Evolutionary conservation across 805 yeast genomes (phyloP).

Genomic region (Dipodascopsis uninucleata): DNA sequence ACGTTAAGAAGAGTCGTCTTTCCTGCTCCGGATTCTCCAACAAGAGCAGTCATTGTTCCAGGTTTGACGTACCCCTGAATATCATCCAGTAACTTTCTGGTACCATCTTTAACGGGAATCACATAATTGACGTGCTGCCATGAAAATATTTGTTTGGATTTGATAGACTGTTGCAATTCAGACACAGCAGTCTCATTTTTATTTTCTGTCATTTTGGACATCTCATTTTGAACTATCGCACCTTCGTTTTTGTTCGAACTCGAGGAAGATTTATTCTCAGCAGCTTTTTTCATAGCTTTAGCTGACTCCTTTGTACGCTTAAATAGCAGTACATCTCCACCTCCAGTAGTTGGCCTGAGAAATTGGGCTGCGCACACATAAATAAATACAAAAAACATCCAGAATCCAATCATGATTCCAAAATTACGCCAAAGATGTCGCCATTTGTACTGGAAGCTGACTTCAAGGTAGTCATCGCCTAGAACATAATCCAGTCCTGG

Average conservation of each 20-base stretch:
- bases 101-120: slow-evolving; percentile 55
- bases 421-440: slow-evolving; percentile 59
- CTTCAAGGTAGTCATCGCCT: slow-evolving; percentile 49
- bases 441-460: slow-evolving; percentile 44
- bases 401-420: slow-evolving; percentile 58
- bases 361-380: slow-evolving; percentile 54
- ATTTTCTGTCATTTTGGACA: background rate
- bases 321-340: slow-evolving; percentile 11
- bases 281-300: too few species aligned
- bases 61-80: slow-evolving; percentile 83
- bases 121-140: slow-evolving; percentile 74
- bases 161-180: slow-evolving; percentile 45
- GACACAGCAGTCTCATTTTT: background rate
- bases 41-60: slow-evolving; percentile 71
- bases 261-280: background rate
- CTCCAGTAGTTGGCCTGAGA: slow-evolving; percentile 38
- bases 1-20: slow-evolving; percentile 67
- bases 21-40: slow-evolving; percentile 87
- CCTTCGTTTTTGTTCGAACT: slow-evolving; percentile 32
- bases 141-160: slow-evolving; percentile 59
- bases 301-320: background rate
- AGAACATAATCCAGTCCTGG: slow-evolving; percentile 50
- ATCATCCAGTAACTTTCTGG: slow-evolving; percentile 56
- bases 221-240: background rate
- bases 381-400: slow-evolving; percentile 49